Evolutionary conservation across 106 monocot genomes (phyloP).

Genomic region (Dioscorea zingiberensis): DNA sequence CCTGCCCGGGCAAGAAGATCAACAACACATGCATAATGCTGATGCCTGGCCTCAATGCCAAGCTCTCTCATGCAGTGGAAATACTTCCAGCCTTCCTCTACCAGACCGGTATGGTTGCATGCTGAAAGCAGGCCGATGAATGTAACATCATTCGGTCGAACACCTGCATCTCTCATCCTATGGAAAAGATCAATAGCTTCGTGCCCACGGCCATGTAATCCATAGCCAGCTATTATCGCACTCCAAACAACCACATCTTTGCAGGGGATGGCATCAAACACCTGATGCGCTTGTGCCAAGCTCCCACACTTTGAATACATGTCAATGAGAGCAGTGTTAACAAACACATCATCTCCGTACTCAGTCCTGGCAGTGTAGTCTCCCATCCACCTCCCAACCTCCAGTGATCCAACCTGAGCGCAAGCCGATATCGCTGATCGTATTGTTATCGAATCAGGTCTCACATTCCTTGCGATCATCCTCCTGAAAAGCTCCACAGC

Average conservation of each 20-base stretch:
- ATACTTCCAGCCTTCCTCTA: slow-evolving; percentile 49
- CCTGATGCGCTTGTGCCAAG: slow-evolving; percentile 29
- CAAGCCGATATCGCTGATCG: slow-evolving; percentile 47
- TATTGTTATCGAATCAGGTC: slow-evolving; percentile 67
- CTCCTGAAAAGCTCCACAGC: slow-evolving; percentile 49
- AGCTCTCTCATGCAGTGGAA: slow-evolving; percentile 52
- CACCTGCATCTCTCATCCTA: slow-evolving; percentile 36
- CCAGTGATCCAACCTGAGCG: slow-evolving; percentile 54
- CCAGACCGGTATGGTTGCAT: slow-evolving; percentile 66
- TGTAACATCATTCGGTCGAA: slow-evolving; percentile 66
- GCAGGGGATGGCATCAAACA: slow-evolving; percentile 33
- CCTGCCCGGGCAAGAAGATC: slow-evolving; percentile 80
- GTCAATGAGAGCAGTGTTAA: slow-evolving; percentile 72
- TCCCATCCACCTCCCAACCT: slow-evolving; percentile 51
- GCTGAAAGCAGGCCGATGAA: slow-evolving; percentile 58
- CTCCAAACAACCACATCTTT: slow-evolving; percentile 78
- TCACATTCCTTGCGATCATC: slow-evolving; percentile 23
- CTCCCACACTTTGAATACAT: slow-evolving; percentile 79
- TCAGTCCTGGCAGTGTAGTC: slow-evolving; percentile 17
- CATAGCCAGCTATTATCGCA: slow-evolving; percentile 61
- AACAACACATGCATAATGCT: slow-evolving; percentile 72
- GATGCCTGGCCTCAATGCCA: slow-evolving; percentile 40
- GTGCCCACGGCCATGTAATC: slow-evolving; percentile 40
- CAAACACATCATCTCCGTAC: slow-evolving; percentile 42
- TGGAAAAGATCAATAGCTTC: slow-evolving; percentile 61